A percentile compares a stretch with the other conserved stretches of the same genome.
Conservation (phyloP, 2,329 filamentous ascomycete species). For the Penicillium sp. region DNA sequence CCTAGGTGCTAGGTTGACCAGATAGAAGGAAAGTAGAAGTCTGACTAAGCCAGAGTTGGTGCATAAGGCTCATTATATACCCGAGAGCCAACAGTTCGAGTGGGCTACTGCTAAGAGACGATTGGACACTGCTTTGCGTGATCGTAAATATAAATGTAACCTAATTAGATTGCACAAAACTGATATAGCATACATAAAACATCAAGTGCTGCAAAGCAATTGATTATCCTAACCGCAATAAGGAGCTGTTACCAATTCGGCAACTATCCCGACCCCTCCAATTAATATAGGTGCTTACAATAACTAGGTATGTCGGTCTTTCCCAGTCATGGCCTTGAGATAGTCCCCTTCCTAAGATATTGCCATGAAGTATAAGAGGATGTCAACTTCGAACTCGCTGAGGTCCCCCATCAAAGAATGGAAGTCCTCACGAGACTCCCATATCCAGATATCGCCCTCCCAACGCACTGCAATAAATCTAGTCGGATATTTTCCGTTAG, state of each 20-base stretch:
- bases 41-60: background rate
- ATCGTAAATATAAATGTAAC: background rate
- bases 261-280: background rate
- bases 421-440: slow-evolving; percentile 10
- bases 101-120: background rate
- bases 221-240: background rate
- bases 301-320: slow-evolving; percentile 7
- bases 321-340: slow-evolving; percentile 6
- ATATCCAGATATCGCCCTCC: slow-evolving; percentile 8
- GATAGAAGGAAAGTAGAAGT: background rate
- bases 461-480: slow-evolving; percentile 11
- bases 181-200: background rate
- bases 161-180: background rate
- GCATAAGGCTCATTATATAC: background rate
- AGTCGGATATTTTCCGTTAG: slow-evolving; percentile 3
- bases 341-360: slow-evolving; percentile 10
- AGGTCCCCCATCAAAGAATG: slow-evolving; percentile 4
- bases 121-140: background rate
- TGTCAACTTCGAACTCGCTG: slow-evolving; percentile 3
- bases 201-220: background rate
- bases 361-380: slow-evolving; percentile 9
- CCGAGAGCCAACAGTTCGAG: background rate
- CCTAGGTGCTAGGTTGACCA: background rate
- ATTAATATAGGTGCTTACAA: background rate
- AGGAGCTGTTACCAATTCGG: background rate